Evolutionary conservation across 108 stramenopile genomes (phyloP), one percentile per base, ranked within the genome.

Genomic region (Mayamaea pseudoterrestris): DNA sequence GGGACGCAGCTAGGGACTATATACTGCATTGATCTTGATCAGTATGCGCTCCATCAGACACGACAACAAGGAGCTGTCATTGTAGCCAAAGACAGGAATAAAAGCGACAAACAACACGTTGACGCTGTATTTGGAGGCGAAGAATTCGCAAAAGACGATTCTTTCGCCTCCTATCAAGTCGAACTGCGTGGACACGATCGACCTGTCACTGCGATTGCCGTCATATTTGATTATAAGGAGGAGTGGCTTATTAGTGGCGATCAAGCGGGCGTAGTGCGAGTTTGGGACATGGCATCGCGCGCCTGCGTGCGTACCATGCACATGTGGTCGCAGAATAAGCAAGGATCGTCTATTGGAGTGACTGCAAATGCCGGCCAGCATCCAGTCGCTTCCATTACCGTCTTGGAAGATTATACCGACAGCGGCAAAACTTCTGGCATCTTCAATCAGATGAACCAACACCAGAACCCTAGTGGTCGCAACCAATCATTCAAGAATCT

Each of bases 271-370:
- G 61, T 74, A 5, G 22, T 90, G 22, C 78, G 89, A 14, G 62
- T 83, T n/a, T 90, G 89, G 89, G 79, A 85, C 44, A 27, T 85
- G 24, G 65, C 64, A 27, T 68, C 83, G 4, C 44, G 83, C 50
- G 68, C 62, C 24, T 83, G 83, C 41, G 50, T 83, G 16, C 62
- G 59, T 44, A 63, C 76, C 0, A 27, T 90, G 30, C 58, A 64
- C 7, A 83, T 81, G 4, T 90, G 88, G 89, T 66, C 77, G 6
- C 29, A 30, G 41, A 13, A 23, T 1, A 31, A 52, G n/a, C n/a
- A n/a, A n/a, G n/a, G n/a, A n/a, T n/a, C n/a, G n/a, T n/a, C n/a
- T 48, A 3, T 39, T 14, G 37, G 37, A 5, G 8, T 39, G 5
- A 20, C 22, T n/a, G 9, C 47, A 63, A 16, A 34, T 17, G 26